A percentile compares a stretch with the other conserved stretches of the same genome.
phyloP scores from a whole-genome alignment of 108 stramenopile genomes.

The Pseudonitzschia pungens region DNA sequence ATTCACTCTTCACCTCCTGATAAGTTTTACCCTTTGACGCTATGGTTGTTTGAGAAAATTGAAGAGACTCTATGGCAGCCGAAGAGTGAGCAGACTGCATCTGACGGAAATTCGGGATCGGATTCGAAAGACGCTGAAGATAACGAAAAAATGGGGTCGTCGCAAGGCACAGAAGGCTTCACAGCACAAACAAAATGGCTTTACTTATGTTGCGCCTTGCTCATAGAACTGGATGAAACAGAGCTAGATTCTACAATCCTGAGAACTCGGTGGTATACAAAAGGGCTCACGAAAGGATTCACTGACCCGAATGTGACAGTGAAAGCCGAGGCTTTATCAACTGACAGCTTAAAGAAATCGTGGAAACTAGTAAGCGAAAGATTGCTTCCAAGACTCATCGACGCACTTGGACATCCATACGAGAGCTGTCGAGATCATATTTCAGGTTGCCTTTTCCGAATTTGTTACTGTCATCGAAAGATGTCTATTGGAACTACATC shows the following conservation, averaged over 20 bases:
- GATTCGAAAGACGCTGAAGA: conserved; percentile 16
- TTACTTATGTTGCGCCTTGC: conserved; percentile 67
- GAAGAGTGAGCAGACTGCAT: conserved; percentile 13
- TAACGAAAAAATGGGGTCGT: conserved; percentile 16
- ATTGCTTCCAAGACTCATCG: conserved; percentile 63
- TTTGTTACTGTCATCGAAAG: conserved; percentile 77
- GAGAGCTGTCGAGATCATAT: conserved; percentile 88
- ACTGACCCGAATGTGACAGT: neutral
- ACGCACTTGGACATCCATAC: conserved; percentile 84
- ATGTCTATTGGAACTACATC: conserved; percentile 36
- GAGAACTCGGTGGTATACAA: conserved; percentile 42
- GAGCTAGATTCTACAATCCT: conserved; percentile 31
- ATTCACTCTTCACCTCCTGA: conserved; percentile 69
- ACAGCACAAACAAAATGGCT: conserved; percentile 84
- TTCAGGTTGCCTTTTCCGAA: conserved; percentile 73
- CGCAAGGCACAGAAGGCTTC: conserved; percentile 71
- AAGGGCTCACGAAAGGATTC: neutral
- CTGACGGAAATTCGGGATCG: conserved; percentile 8
- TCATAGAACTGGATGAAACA: conserved; percentile 73
- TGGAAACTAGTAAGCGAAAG: conserved; percentile 65
- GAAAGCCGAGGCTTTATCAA: neutral
- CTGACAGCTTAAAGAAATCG: conserved; percentile 41
- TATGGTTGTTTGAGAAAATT: conserved; percentile 64
- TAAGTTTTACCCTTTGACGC: conserved; percentile 54
- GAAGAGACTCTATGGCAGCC: conserved; percentile 77